These are phyloP conservation scores for Gaeumannomyces sp. DNA, from an alignment of 2,329 filamentous ascomycete species.

Conservation along the genomic window DNA sequence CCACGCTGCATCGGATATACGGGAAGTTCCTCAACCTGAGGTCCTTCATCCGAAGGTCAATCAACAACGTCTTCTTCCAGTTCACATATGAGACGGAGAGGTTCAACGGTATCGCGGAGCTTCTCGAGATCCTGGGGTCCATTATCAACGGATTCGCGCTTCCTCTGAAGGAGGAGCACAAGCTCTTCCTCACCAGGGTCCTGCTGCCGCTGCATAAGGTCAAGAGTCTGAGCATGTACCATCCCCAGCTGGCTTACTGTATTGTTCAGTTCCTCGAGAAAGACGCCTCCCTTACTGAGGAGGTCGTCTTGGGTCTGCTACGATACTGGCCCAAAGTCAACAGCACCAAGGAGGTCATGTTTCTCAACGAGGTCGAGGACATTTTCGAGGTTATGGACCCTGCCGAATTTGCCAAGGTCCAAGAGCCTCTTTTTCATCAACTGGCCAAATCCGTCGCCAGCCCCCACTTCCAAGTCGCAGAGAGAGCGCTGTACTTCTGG, in stretches of 20 bases:
- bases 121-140: slow-evolving; percentile 92
- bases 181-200: slow-evolving; percentile 91
- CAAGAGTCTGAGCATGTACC: slow-evolving; percentile 99
- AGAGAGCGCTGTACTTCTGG: slow-evolving; percentile 98
- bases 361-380: slow-evolving; percentile 96
- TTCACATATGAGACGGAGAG: slow-evolving; percentile 98
- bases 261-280: slow-evolving; percentile 99
- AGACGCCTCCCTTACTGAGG: slow-evolving; percentile 92
- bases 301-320: slow-evolving; percentile 89
- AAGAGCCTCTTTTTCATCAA: slow-evolving; percentile 95
- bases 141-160: slow-evolving; percentile 99
- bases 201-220: slow-evolving; percentile 94
- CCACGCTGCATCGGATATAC: slow-evolving; percentile 94
- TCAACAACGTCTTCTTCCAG: slow-evolving; percentile 99
- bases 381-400: slow-evolving; percentile 99
- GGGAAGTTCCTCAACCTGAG: slow-evolving; percentile 97
- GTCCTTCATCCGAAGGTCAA: slow-evolving; percentile 94
- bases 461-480: slow-evolving; percentile 97
- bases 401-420: slow-evolving; percentile 95
- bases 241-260: slow-evolving; percentile 95
- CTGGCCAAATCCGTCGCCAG: slow-evolving; percentile 96
- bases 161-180: slow-evolving; percentile 96
- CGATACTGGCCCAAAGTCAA: slow-evolving; percentile 99
- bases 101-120: slow-evolving; percentile 95
- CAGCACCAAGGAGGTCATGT: slow-evolving; percentile 99